Percentiles rank a stretch among this genome's conserved stretches.
These are phyloP conservation scores for Gracilariopsis chorda DNA, from an alignment of 23 red algal genomes.

Conservation along the genomic window DNA sequence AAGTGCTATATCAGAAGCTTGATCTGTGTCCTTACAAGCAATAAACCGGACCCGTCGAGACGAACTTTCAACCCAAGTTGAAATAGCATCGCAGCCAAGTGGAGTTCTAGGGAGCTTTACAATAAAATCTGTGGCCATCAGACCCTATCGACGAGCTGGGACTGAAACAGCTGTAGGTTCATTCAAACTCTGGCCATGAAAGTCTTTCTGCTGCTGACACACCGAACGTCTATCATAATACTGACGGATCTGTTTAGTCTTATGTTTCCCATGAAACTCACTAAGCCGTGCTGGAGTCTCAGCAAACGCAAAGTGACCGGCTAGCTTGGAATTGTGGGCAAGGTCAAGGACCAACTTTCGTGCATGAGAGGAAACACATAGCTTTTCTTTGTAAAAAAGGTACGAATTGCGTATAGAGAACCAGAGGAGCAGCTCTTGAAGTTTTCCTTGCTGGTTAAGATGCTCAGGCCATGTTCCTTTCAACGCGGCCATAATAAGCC, in stretches of 20 bases:
- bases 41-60: neutral
- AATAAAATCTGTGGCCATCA: neutral
- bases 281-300: neutral
- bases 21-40: neutral
- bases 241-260: neutral
- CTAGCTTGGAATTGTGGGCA: neutral
- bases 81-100: neutral
- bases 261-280: neutral
- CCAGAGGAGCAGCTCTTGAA: too few species aligned
- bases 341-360: neutral
- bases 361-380: neutral
- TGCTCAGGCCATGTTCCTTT: neutral
- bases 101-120: neutral
- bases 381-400: neutral
- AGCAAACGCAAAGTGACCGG: neutral
- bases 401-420: neutral
- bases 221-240: neutral
- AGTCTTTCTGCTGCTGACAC: neutral
- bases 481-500: neutral
- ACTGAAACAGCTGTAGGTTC: neutral
- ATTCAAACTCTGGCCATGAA: neutral
- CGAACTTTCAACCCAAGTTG: neutral
- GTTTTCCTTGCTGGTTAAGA: neutral
- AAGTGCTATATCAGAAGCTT: neutral
- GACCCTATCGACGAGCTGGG: neutral